Percentiles rank a stretch among this genome's conserved stretches.
phyloP scores from a whole-genome alignment of 1,284 basidiomycete species.

The Puccinia coronata region DNA sequence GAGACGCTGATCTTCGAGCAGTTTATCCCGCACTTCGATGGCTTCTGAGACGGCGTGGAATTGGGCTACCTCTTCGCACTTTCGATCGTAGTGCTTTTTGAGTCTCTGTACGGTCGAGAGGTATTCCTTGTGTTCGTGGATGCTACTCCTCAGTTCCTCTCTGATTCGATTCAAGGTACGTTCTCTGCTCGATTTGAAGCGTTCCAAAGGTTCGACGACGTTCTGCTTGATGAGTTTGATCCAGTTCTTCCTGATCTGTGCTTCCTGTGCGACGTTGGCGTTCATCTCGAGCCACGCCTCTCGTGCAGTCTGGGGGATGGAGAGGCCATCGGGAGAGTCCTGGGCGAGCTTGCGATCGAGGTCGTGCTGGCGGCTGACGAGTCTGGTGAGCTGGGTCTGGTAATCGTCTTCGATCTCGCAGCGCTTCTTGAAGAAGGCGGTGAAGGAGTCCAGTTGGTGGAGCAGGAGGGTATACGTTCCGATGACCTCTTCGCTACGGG shows the following conservation, averaged over 20 bases:
- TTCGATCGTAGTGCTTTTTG: slow-evolving; percentile 47
- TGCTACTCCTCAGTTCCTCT: slow-evolving; percentile 36
- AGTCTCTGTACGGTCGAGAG: slow-evolving; percentile 41
- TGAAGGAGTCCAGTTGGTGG: slow-evolving; percentile 29
- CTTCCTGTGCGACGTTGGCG: slow-evolving; percentile 32
- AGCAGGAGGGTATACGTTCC: slow-evolving; percentile 32
- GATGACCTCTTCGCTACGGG: slow-evolving; percentile 31
- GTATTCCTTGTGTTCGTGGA: slow-evolving; percentile 44
- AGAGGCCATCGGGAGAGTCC: slow-evolving; percentile 13
- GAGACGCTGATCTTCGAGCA: slow-evolving; percentile 33
- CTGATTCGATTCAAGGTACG: slow-evolving; percentile 36
- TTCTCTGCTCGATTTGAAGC: slow-evolving; percentile 25
- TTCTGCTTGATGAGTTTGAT: slow-evolving; percentile 34
- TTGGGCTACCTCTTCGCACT: slow-evolving; percentile 48
- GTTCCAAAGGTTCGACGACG: slow-evolving; percentile 45
- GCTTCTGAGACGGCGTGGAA: slow-evolving; percentile 31
- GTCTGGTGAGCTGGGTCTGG: slow-evolving; percentile 21
- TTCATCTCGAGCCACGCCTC: slow-evolving; percentile 43
- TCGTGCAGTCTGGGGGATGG: slow-evolving; percentile 15
- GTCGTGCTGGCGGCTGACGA: slow-evolving; percentile 32
- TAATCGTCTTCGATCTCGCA: slow-evolving; percentile 49
- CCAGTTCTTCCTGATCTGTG: slow-evolving; percentile 42
- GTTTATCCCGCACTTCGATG: slow-evolving; percentile 35
- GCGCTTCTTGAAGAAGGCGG: slow-evolving; percentile 46
- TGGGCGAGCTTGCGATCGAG: slow-evolving; percentile 21